Base-by-base conservation (phyloP, 2,329 filamentous ascomycete species). In the Graphiopsis chlorocephala region DNA sequence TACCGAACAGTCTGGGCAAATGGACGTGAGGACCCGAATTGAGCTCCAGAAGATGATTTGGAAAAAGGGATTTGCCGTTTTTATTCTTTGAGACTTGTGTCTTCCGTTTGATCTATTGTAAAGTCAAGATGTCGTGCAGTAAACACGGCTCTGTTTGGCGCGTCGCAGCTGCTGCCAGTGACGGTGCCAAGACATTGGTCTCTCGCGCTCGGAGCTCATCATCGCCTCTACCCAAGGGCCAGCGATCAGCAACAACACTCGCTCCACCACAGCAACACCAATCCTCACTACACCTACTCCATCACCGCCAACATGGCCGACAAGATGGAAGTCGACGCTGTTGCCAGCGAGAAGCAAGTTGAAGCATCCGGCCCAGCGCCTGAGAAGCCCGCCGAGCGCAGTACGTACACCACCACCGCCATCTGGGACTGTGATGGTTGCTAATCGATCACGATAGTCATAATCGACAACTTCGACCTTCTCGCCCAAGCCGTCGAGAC, bases 391-490 rank as follows among this genome's bases (percentile, higher is more conserved):
- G 67, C 72, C 25, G 73, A 75, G 67, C 72, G 72, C 58, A 73
- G 74, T 76, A 68, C 67, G 73, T 72, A 38, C 57, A 64, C 60
- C 60, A 47, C 42, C 64, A 61, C 57, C 61, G 47, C 64, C 48
- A 58, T 53, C 56, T 12, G 1, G 11, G 7, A 33, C 55, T 35
- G 15, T 29, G 35, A 58, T 58, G 29, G 31, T 10, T 58, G 55
- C 55, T 58, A 58, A 58, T 17, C 20, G 55, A 38, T 56, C 7
- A 10, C 33, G 58, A 45, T 76, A 98, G 95, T 97, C 79, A 96
- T 99, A 82, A 95, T 93, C 81, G 89, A 87, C 84, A 97, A 96
- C 81, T 97, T 97, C 76, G 87, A 88, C 61, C 86, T 99, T 69
- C 86, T 99, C 75, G 93, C 97, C 75, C 90, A 93, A 74, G 95